Conservation (phyloP, 306 rosid genomes). For the Cicer chorassanicum region DNA sequence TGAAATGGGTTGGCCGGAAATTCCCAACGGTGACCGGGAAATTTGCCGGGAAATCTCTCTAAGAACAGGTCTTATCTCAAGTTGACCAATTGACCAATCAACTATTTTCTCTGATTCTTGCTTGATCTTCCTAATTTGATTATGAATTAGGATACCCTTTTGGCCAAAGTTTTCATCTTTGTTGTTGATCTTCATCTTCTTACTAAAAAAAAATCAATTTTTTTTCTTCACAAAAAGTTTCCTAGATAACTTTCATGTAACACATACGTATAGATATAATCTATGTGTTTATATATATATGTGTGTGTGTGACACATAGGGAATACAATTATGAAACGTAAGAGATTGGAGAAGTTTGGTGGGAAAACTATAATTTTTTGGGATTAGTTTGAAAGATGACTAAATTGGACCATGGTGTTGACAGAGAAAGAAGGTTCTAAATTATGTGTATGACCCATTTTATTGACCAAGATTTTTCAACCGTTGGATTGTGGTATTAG, state of each 20-base stretch:
- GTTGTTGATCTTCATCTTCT: constrained; percentile 50
- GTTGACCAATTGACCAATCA: constrained; percentile 63
- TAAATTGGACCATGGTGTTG: constrained; percentile 59
- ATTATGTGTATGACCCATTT: background rate
- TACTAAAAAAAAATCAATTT: background rate
- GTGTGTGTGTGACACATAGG: background rate
- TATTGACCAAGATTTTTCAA: background rate
- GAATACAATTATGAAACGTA: constrained; percentile 57
- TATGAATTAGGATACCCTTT: constrained; percentile 62
- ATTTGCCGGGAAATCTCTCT: constrained; percentile 60
- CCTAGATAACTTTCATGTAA: background rate
- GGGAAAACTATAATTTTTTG: constrained; percentile 48
- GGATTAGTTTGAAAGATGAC: constrained; percentile 53
- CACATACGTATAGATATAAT: background rate
- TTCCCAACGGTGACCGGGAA: constrained; percentile 84
- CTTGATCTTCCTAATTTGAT: constrained; percentile 82
- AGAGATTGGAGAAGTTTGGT: constrained; percentile 59
- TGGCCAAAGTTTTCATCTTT: constrained; percentile 35
- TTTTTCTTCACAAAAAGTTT: constrained; percentile 24
- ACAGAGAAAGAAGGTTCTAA: background rate
- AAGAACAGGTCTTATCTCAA: constrained; percentile 62
- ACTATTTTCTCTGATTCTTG: constrained; percentile 66
- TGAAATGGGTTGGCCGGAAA: constrained; percentile 57
- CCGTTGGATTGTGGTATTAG: constrained; percentile 41
- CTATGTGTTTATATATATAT: background rate